Percentiles rank a stretch among this genome's conserved stretches.
Conservation (phyloP, 1,284 basidiomycete genomes). For the Albatrellus sp. region DNA sequence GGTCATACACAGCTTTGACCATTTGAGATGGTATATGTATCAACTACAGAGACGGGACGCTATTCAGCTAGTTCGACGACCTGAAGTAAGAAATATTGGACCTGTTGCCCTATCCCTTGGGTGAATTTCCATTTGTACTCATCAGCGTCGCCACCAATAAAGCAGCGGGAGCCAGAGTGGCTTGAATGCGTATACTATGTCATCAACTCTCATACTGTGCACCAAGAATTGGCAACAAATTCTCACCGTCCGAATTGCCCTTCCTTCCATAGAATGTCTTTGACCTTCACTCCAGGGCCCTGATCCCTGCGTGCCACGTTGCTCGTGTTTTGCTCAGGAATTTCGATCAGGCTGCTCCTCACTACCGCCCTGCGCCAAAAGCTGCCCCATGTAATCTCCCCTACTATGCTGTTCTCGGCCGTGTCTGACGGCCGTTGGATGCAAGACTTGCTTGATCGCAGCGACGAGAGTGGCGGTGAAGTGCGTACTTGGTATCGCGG, state of each 20-base stretch:
- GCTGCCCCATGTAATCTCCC: constrained; percentile 34
- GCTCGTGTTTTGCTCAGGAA: constrained; percentile 12
- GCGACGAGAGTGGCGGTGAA: constrained; percentile 19
- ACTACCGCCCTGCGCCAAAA: constrained; percentile 30
- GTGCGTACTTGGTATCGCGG: constrained; percentile 35
- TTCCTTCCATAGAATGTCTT: constrained; percentile 31
- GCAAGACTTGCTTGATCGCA: constrained; percentile 18
- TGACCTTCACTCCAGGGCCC: constrained; percentile 20
- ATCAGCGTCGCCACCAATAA: constrained; percentile 33
- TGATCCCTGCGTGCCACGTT: background rate
- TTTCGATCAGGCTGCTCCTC: constrained; percentile 27
- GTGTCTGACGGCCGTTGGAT: constrained; percentile 26
- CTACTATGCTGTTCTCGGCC: constrained; percentile 27
- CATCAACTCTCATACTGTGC: background rate
- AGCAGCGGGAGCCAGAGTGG: constrained; percentile 30
- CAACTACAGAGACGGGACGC: constrained; percentile 1
- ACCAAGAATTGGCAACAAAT: too few species aligned
- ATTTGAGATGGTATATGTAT: constrained; percentile 8
- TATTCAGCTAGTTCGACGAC: background rate
- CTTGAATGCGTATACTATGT: background rate
- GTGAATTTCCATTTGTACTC: constrained; percentile 39
- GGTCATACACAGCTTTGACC: constrained; percentile 9
- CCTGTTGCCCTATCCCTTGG: constrained; percentile 24
- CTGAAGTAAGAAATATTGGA: constrained; percentile 19
- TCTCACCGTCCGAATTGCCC: constrained; percentile 33